Base-by-base conservation (phyloP, 768 basidiomycete species). In the Tulasnella sp. region DNA sequence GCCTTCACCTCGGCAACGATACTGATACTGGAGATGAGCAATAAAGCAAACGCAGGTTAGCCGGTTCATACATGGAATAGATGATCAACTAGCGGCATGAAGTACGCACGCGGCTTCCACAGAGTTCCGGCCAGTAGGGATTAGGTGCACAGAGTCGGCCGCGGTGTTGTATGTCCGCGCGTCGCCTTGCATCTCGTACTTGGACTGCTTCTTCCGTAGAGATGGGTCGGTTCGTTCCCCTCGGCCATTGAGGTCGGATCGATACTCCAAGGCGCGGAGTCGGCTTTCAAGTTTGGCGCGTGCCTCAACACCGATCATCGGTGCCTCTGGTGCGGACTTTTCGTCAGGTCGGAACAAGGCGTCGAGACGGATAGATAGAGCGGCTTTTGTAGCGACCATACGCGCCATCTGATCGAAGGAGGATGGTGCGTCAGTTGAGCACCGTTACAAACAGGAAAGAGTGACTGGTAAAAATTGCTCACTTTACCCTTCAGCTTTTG, bases 341-440 rank as follows among this genome's bases (percentile, higher is more conserved):
- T 83, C 87, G 61, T 97, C 90, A 8, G 83, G 77, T 62, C 96
- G 92, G 43, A 93, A 86, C 48, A 99, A 84, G 5, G 96, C 96
- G 65, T 99, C 96, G 38, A 98, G 91, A 71, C 96, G 94, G 66
- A 96, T 91, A 3, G 94, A 94, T 12, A 99, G 82, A 10, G 96
- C 89, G 2, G 94, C 84, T 76, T 99, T 99, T 49, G 96, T 98
- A 50, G 96, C 93, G 29, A 98, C 92, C 96, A 99, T 99, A 67
- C 96, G 89, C 21, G 96, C 96, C 96, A 98, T 98, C 85, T 88
- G 65, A 2, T 27, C 8, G 25, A 9, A 17, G 2, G 11, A 52
- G 34, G 2, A 57, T 44, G 10, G 49, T 30, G 27, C 43, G 54
- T 62, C 7, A 53, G 48, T 25, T 30, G 24, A 63, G 34, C n/a